phyloP scores from a whole-genome alignment of 805 yeast genomes.

The Candida glaebosa region DNA sequence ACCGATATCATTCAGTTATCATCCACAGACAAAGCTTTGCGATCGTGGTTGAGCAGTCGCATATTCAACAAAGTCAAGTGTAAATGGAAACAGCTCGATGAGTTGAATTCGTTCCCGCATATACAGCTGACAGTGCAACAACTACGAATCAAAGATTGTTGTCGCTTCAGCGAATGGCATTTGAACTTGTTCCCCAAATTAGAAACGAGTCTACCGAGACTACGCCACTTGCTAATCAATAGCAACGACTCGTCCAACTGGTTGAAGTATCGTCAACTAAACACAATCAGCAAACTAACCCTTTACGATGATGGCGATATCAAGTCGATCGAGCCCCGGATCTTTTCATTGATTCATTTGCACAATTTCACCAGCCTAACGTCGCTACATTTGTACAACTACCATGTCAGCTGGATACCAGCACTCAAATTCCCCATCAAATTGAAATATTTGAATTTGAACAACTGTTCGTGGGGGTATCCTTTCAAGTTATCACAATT shows the following conservation, averaged over 20 bases:
- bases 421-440: slow-evolving; percentile 16
- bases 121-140: slow-evolving; percentile 15
- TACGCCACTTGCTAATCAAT: slow-evolving; percentile 24
- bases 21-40: slow-evolving; percentile 12
- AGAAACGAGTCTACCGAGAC: slow-evolving; percentile 18
- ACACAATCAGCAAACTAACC: slow-evolving; percentile 5
- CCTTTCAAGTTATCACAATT: slow-evolving; percentile 45
- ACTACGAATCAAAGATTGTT: slow-evolving; percentile 27
- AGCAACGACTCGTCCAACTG: slow-evolving; percentile 37
- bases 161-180: slow-evolving; percentile 37
- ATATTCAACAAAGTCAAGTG: slow-evolving; percentile 21
- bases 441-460: slow-evolving; percentile 26
- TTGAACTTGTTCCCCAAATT: slow-evolving; percentile 22
- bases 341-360: slow-evolving; percentile 45
- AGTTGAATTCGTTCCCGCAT: slow-evolving; percentile 8
- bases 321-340: slow-evolving; percentile 14
- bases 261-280: slow-evolving; percentile 31
- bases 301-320: background rate
- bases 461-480: slow-evolving; percentile 55
- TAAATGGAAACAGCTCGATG: slow-evolving; percentile 18
- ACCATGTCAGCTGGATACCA: slow-evolving; percentile 39
- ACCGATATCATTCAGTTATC: slow-evolving; percentile 14
- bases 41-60: slow-evolving; percentile 15
- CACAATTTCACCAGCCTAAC: slow-evolving; percentile 30
- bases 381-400: slow-evolving; percentile 35